Evolutionary conservation across 805 yeast genomes (phyloP).

Genomic region (Candida silvatica): DNA sequence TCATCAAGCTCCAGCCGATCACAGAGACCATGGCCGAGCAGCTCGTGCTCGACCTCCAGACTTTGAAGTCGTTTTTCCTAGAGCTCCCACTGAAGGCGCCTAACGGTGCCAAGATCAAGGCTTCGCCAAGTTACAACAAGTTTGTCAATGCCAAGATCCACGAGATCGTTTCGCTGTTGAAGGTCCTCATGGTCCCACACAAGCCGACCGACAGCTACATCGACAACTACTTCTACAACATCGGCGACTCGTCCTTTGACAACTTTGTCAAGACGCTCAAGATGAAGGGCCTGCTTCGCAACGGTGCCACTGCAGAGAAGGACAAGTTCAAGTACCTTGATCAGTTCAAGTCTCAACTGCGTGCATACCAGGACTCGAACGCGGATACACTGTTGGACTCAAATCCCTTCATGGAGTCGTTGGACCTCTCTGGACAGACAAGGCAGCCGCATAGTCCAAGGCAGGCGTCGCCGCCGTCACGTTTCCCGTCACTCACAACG

Average conservation of each 20-base stretch:
- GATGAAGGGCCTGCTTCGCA: constrained; percentile 41
- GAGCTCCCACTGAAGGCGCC: constrained; percentile 38
- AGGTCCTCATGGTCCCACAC: constrained; percentile 53
- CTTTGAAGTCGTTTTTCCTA: constrained; percentile 46
- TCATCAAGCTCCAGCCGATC: constrained; percentile 59
- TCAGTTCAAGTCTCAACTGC: constrained; percentile 28
- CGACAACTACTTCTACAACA: constrained; percentile 52
- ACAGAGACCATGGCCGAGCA: constrained; percentile 72
- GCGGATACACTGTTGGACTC: constrained; percentile 19
- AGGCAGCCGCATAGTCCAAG: constrained; percentile 7
- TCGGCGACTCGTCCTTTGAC: constrained; percentile 53
- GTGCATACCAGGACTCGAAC: constrained; percentile 22
- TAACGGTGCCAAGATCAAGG: constrained; percentile 23
- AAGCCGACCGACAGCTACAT: constrained; percentile 62
- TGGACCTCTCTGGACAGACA: constrained; percentile 10
- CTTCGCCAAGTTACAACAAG: constrained; percentile 17
- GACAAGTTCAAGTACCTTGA: constrained; percentile 30
- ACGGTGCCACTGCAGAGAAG: constrained; percentile 24
- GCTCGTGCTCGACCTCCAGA: constrained; percentile 61
- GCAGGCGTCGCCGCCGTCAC: constrained; percentile 9
- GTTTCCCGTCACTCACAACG: constrained; percentile 3
- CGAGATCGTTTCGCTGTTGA: constrained; percentile 53
- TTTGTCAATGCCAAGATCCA: constrained; percentile 17
- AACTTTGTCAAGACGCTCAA: constrained; percentile 61
- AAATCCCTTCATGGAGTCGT: constrained; percentile 16